phyloP scores from a whole-genome alignment of 2,329 filamentous ascomycete genomes.

The Myriangium duriaei region DNA sequence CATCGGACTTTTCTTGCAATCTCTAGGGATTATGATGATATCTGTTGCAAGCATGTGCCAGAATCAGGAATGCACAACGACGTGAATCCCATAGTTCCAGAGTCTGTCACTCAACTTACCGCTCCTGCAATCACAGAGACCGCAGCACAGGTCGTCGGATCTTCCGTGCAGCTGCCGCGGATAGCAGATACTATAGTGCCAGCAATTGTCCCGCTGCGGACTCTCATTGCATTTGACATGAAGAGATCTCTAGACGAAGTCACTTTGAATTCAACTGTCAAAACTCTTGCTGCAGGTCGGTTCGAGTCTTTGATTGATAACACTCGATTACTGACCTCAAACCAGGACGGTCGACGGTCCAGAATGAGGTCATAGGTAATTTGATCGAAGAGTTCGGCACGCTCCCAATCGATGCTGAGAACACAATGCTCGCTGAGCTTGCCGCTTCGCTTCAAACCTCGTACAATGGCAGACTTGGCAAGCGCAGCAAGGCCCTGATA shows the following conservation, averaged over 20 bases:
- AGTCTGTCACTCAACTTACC: conserved; percentile 38
- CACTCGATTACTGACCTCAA: conserved; percentile 1
- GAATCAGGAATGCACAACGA: conserved; percentile 37
- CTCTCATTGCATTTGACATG: conserved; percentile 92
- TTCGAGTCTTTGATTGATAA: conserved; percentile 13
- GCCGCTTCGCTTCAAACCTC: conserved; percentile 92
- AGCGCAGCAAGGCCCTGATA: conserved; percentile 86
- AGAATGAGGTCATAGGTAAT: conserved; percentile 97
- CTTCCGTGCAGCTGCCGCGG: conserved; percentile 73
- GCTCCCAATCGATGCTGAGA: conserved; percentile 95
- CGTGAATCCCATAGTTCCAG: conserved; percentile 30
- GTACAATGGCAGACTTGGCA: conserved; percentile 97
- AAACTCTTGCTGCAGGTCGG: conserved; percentile 92
- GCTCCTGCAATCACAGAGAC: conserved; percentile 42
- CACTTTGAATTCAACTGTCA: conserved; percentile 91
- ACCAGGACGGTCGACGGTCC: conserved; percentile 87
- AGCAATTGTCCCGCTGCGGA: conserved; percentile 78
- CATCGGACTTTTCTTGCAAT: conserved; percentile 96
- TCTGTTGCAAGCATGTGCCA: conserved; percentile 83
- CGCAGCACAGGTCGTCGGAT: conserved; percentile 47
- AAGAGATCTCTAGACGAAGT: conserved; percentile 88
- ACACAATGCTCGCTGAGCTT: conserved; percentile 89
- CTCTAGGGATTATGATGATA: conserved; percentile 98
- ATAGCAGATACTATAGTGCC: conserved; percentile 78
- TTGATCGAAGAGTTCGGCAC: conserved; percentile 97